Percentiles rank a stretch among this genome's conserved stretches.
phyloP scores from a whole-genome alignment of 345 rosid species.

The Linum trigynum region DNA sequence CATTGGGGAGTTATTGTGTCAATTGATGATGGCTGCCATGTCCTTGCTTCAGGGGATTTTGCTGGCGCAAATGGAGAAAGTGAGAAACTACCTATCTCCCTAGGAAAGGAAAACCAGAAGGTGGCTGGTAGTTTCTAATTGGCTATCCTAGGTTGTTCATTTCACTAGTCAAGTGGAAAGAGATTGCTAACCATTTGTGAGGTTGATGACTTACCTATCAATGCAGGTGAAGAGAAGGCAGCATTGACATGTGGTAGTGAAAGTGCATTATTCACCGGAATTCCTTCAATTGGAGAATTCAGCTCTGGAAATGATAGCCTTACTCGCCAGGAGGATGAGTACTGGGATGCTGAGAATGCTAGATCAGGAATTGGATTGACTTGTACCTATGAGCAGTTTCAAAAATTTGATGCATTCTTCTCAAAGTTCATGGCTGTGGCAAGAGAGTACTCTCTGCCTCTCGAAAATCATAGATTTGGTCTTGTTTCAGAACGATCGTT shows the following conservation, averaged over 20 bases:
- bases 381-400: constrained; percentile 57
- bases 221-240: constrained; percentile 37
- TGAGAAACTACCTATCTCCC: constrained; percentile 20
- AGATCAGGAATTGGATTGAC: constrained; percentile 23
- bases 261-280: constrained; percentile 36
- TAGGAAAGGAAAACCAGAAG: constrained; percentile 44
- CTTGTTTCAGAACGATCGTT: constrained; percentile 52
- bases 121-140: constrained; percentile 75
- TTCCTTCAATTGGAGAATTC: constrained; percentile 57
- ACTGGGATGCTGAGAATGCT: constrained; percentile 24
- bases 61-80: constrained; percentile 23
- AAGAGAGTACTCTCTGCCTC: constrained; percentile 60
- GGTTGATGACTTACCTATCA: constrained; percentile 14
- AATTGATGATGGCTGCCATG: neutral
- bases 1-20: neutral
- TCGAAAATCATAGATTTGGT: constrained; percentile 67
- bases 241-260: constrained; percentile 44
- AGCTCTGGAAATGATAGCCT: constrained; percentile 35
- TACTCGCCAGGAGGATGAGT: constrained; percentile 13
- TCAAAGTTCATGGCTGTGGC: constrained; percentile 38
- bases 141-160: constrained; percentile 22
- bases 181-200: constrained; percentile 8
- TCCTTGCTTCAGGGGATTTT: constrained; percentile 24
- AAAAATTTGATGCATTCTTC: constrained; percentile 59
- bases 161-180: constrained; percentile 6